Base-by-base conservation (phyloP, 345 rosid genomes). In the Limnanthes douglasii region DNA sequence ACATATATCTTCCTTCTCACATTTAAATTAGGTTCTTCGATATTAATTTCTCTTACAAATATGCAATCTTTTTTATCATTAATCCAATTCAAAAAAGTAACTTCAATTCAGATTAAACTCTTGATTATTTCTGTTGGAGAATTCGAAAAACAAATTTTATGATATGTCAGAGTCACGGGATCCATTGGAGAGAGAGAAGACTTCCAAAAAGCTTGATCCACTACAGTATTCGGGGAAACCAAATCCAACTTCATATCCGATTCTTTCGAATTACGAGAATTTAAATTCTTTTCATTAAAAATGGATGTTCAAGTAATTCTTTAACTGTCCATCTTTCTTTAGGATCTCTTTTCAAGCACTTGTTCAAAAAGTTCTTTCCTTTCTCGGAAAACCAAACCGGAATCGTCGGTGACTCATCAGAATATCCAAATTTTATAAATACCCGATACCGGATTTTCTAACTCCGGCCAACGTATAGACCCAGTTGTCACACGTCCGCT, bases 401-500 rank as follows among this genome's bases (percentile, higher is more conserved):
- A 48, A 64, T 41, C 67, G 53, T 76, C 21, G 97, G 97, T 11
- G 50, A 36, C 12, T 69, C 90, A 0, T 42, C 39, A 21, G 93
- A 64, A 55, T 73, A 88, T 43, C 97, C 97, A 42, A n/a, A 88
- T 78, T 54, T 62, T 60, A 11, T 67, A 76, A 12, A 88, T 62
- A 30, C 69, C 83, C 0, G 93, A 66, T 0, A 73, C 74, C 1
- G 82, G 74, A 56, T 81, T 73, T 21, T 48, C 48, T 34, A 62
- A 11, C 59, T 66, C 75, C 8, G 67, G 60, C 97, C 97, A 88
- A 18, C 39, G 61, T 51, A 41, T 95, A 83, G n/a, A 17, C 97
- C 95, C 5, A 78, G 54, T 5, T 88, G 84, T 95, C 97, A 88
- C 12, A 88, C 60, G 37, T 88, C 97, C 35, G 93, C 94, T 4